Percentiles rank a stretch among this genome's conserved stretches.
Evolutionary conservation across 768 basidiomycete genomes (phyloP).

Genomic region (Astraeus odoratus): DNA sequence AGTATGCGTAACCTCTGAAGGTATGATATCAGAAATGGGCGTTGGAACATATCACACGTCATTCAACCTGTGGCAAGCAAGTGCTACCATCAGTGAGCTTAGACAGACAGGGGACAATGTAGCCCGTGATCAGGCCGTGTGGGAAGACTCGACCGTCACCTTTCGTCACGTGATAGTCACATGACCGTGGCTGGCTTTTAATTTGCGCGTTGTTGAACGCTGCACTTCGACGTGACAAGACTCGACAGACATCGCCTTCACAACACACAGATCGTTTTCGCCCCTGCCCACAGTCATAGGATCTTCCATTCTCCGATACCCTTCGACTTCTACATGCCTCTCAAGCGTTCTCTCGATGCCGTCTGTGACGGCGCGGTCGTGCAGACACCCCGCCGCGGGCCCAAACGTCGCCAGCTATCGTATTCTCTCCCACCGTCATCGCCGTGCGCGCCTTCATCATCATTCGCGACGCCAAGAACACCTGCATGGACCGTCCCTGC

Average conservation of each 20-base stretch:
- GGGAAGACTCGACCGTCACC: too few relatives aligned
- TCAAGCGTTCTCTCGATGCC: slow-evolving; percentile 26
- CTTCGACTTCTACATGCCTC: slow-evolving; percentile 8
- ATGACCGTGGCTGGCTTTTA: slow-evolving; percentile 4
- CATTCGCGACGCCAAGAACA: slow-evolving; percentile 30
- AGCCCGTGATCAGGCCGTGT: too few relatives aligned
- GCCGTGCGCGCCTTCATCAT: slow-evolving; percentile 22
- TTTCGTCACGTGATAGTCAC: slow-evolving; percentile 5
- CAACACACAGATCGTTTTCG: too few relatives aligned
- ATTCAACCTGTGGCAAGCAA: too few relatives aligned
- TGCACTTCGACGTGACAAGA: not conserved
- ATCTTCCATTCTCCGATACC: too few relatives aligned
- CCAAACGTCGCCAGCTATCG: slow-evolving; percentile 18
- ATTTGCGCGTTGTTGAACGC: slow-evolving; percentile 10
- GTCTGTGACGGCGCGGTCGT: slow-evolving; percentile 19
- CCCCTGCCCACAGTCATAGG: too few relatives aligned
- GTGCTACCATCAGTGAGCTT: too few relatives aligned
- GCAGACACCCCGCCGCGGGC: slow-evolving; percentile 24
- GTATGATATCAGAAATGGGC: too few relatives aligned
- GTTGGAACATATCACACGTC: too few relatives aligned
- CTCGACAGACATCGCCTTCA: not conserved
- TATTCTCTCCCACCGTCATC: slow-evolving; percentile 22
- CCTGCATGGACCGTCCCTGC: slow-evolving; percentile 40
- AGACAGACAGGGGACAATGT: too few relatives aligned
- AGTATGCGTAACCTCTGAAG: too few relatives aligned